Conservation (phyloP, 2,329 filamentous ascomycete species). For the Tolypocladium inflatum region DNA sequence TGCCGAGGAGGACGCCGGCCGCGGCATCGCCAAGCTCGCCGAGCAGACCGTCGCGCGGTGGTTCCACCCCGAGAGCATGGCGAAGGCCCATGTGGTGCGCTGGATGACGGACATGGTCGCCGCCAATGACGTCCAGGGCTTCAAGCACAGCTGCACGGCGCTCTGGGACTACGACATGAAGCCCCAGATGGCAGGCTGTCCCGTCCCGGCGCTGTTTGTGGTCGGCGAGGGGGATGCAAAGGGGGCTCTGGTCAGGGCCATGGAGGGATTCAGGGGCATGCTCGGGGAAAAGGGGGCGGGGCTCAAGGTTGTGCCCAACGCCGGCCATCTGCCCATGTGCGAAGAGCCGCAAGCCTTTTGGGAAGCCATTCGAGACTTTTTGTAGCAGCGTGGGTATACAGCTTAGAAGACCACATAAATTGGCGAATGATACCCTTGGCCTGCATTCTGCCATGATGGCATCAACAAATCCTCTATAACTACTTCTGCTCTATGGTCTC, state of each 20-base stretch:
- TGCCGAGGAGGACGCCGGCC: constrained; percentile 46
- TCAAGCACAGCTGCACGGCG: constrained; percentile 57
- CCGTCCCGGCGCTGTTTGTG: constrained; percentile 56
- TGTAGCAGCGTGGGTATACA: constrained; percentile 22
- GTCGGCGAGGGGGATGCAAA: constrained; percentile 65
- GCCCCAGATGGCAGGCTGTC: constrained; percentile 40
- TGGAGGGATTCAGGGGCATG: constrained; percentile 60
- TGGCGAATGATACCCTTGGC: neutral
- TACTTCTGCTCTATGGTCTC: neutral
- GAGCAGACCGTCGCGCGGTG: constrained; percentile 64
- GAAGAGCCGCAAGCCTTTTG: constrained; percentile 64
- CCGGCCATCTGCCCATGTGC: constrained; percentile 79
- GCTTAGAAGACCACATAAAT: too few relatives aligned
- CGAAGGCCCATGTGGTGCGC: constrained; percentile 35
- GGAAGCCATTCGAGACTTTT: constrained; percentile 48
- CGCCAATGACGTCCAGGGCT: constrained; percentile 60
- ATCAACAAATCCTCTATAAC: neutral
- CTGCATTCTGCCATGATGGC: neutral
- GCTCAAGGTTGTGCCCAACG: constrained; percentile 55
- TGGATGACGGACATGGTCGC: constrained; percentile 61
- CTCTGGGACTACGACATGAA: constrained; percentile 64
- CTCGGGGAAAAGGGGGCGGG: constrained; percentile 46
- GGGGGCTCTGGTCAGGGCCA: constrained; percentile 63
- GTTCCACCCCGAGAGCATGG: constrained; percentile 55
- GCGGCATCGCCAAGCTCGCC: constrained; percentile 58